Conservation (phyloP, 106 monocot species). For the Allium cepa region DNA sequence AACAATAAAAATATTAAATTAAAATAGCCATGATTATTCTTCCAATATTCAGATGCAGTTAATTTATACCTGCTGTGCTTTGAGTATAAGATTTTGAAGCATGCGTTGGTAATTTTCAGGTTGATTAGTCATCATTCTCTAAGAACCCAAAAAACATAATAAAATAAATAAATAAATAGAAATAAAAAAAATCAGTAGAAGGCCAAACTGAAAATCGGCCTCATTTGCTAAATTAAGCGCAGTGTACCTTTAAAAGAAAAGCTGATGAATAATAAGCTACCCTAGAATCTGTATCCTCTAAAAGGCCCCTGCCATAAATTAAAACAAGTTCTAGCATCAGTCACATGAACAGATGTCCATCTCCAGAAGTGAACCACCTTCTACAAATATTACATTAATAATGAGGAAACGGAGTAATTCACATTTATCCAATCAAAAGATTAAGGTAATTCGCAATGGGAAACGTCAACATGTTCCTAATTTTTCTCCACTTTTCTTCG, state of each 20-base stretch:
- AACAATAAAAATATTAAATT: conserved; percentile 6
- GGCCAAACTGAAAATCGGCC: background rate
- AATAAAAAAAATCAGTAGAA: too few relatives aligned
- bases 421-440: too few relatives aligned
- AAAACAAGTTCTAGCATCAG: conserved; percentile 4
- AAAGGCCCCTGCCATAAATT: conserved; percentile 52
- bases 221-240: background rate
- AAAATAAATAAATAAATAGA: background rate
- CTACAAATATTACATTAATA: too few relatives aligned
- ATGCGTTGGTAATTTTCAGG: conserved; percentile 89
- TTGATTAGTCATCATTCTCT: conserved; percentile 98
- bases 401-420: too few relatives aligned
- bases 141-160: conserved; percentile 16
- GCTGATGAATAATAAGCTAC: conserved; percentile 96
- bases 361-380: too few relatives aligned
- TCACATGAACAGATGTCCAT: background rate
- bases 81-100: conserved; percentile 87
- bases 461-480: too few relatives aligned
- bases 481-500: too few relatives aligned
- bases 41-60: background rate
- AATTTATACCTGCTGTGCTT: conserved; percentile 80
- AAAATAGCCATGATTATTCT: background rate
- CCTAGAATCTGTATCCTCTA: conserved; percentile 94
- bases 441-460: too few relatives aligned
- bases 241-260: conserved; percentile 85